Evolutionary conservation across 805 yeast genomes (phyloP), one percentile per base, ranked within the genome.

Genomic region (Pichia pseudocactophila): DNA sequence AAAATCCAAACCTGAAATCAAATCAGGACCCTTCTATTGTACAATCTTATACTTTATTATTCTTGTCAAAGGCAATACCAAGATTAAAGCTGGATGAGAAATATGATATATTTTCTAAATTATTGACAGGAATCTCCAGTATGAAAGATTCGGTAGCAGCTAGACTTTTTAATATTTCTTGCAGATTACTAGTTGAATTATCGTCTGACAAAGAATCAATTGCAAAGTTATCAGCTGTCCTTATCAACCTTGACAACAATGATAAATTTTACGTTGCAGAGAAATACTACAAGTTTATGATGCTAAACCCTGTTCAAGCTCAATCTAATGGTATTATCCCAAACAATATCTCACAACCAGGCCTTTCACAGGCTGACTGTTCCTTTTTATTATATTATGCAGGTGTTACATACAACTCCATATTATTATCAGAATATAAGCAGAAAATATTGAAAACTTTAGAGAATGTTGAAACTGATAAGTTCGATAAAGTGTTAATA

Each of bases 301-400:
- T 84, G 37, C 58, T 85, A 28, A 63, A 63, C 35, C 79, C 88
- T 1, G 43, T 58, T 34, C 57, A 69, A 39, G 46, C 60, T 42
- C 42, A 56, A 45, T 61, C 57, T 33, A 58, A 64, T n/a, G 64
- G 65, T 18, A 44, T 52, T 3, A 65, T 70, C 12, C 74, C 76
- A 32, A 62, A 63, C 45, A 69, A 69, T 8, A 63, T 68, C 44
- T 57, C 68, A 3, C 69, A 76, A 44, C 87, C 90, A 0, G 95
- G 95, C 0, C 61, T 88, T 40, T 65, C 80, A 12, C 57, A 67
- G 0, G 55, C 56, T 0, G 87, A 82, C 34, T 70, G 74, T 16
- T 57, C 73, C 1, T 85, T 80, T 50, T 75, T 86, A 50, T 80
- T 86, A 0, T 70, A 69, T 41, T 74, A 74, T 48, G 86, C 90